Percentiles rank a stretch among this genome's conserved stretches.
These are phyloP conservation scores for Dryadomyces quercus-mongolicae DNA, from an alignment of 2,329 filamentous ascomycete species.

Conservation along the genomic window DNA sequence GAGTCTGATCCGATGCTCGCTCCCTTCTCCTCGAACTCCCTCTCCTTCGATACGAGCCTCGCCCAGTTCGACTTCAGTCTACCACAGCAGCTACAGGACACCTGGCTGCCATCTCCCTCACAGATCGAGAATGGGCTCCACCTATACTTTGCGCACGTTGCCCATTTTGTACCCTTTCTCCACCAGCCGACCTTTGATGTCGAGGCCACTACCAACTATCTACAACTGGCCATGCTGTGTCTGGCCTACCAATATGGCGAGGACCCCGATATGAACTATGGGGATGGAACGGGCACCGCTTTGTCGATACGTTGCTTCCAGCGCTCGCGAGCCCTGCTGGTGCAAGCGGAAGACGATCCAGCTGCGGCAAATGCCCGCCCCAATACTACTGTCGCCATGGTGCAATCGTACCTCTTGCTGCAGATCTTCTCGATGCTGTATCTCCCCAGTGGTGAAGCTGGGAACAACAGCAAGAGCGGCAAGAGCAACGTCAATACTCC, in stretches of 20 bases:
- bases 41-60: neutral
- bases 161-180: constrained; percentile 25
- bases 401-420: constrained; percentile 26
- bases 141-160: constrained; percentile 24
- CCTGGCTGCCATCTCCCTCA: constrained; percentile 19
- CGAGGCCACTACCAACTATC: constrained; percentile 11
- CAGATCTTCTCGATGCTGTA: constrained; percentile 31
- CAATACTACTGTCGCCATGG: constrained; percentile 15
- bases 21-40: neutral
- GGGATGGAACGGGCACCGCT: constrained; percentile 12
- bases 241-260: constrained; percentile 26
- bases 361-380: constrained; percentile 9
- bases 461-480: too few species aligned
- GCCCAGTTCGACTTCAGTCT: constrained; percentile 3
- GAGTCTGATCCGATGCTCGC: neutral
- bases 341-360: constrained; percentile 12
- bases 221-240: constrained; percentile 24
- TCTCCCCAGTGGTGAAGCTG: constrained; percentile 19
- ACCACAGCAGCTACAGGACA: constrained; percentile 10
- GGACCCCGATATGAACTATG: constrained; percentile 19
- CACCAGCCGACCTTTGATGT: constrained; percentile 23
- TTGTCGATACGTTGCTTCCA: constrained; percentile 22
- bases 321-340: constrained; percentile 17
- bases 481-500: too few species aligned
- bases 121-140: constrained; percentile 21